Evolutionary conservation across 495 filamentous ascomycete genomes (phyloP).

Genomic region (Extremus antarcticus): DNA sequence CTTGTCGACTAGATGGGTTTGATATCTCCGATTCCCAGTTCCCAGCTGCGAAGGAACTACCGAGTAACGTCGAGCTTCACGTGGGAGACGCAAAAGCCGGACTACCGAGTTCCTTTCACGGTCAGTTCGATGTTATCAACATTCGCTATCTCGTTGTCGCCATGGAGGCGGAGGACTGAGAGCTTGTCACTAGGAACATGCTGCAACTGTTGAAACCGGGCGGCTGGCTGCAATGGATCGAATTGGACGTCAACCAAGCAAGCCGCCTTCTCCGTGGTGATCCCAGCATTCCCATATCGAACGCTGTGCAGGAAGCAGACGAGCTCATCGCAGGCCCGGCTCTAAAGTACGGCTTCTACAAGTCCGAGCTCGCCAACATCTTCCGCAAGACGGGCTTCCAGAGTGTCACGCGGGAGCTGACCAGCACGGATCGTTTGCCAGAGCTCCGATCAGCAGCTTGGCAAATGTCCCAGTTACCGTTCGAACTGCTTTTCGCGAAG

Average conservation of each 20-base stretch:
- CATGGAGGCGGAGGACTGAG: background rate
- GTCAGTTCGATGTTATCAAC: conserved; percentile 14
- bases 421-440: background rate
- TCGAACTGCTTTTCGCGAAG: too few species aligned
- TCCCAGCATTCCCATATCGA: background rate
- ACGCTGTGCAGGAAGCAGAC: background rate
- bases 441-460: background rate
- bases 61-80: conserved; percentile 5
- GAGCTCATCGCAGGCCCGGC: background rate
- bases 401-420: background rate
- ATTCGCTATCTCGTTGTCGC: background rate
- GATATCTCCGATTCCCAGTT: conserved; percentile 10
- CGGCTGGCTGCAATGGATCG: background rate
- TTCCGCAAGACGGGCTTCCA: background rate
- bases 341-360: background rate
- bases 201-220: background rate
- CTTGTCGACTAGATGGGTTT: conserved; percentile 8
- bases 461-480: too few species aligned
- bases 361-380: background rate
- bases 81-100: background rate
- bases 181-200: background rate
- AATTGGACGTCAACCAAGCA: background rate
- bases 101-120: background rate
- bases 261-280: background rate
- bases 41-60: conserved; percentile 6